phyloP scores from a whole-genome alignment of 257 asterid genomes.

The Echites panduratus region DNA sequence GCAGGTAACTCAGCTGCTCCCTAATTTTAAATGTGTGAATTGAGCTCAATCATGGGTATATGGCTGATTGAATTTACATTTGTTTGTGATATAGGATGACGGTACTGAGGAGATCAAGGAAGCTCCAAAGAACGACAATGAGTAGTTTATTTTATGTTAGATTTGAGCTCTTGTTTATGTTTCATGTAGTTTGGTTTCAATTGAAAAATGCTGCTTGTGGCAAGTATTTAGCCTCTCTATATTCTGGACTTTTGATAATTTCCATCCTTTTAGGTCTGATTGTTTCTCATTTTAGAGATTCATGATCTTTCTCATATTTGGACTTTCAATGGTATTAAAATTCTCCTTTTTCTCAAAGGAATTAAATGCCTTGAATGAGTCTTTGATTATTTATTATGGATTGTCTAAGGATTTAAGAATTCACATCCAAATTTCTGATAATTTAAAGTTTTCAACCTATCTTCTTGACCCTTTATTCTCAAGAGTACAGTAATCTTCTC shows the following conservation, averaged over 20 bases:
- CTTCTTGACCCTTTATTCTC: neutral
- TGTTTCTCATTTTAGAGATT: constrained; percentile 8
- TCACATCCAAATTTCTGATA: neutral
- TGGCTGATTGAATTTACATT: constrained; percentile 7
- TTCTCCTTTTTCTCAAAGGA: constrained; percentile 12
- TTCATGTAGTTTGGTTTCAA: constrained; percentile 26
- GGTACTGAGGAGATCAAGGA: constrained; percentile 75
- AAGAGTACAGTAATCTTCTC: neutral
- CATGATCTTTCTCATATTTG: neutral
- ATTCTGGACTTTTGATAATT: constrained; percentile 15
- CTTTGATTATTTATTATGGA: neutral
- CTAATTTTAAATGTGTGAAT: neutral
- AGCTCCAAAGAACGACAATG: constrained; percentile 75
- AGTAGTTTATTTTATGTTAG: constrained; percentile 37
- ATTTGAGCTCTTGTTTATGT: constrained; percentile 24
- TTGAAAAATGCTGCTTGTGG: constrained; percentile 29
- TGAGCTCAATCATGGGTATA: neutral
- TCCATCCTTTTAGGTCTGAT: constrained; percentile 2
- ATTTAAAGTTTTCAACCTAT: neutral
- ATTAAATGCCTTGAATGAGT: constrained; percentile 1
- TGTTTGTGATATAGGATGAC: constrained; percentile 55
- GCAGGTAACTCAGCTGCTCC: constrained; percentile 43
- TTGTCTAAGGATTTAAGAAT: neutral
- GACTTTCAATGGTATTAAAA: constrained; percentile 1
- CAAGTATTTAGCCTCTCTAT: constrained; percentile 29